Conservation (phyloP, 1,139 yeast genomes). For the Yamadazyma aaseri region DNA sequence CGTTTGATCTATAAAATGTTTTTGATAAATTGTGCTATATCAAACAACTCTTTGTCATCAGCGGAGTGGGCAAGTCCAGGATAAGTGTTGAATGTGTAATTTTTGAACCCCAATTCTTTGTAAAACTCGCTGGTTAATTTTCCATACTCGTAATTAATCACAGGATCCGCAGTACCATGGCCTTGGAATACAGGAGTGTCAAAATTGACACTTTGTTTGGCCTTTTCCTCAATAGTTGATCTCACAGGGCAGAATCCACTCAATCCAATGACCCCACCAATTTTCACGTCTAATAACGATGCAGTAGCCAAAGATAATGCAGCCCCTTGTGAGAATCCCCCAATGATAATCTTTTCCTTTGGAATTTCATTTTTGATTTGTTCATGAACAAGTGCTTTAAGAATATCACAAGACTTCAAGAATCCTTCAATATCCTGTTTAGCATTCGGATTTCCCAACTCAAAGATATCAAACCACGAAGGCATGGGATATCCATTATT, state of each 20-base stretch:
- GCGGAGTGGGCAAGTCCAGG: slow-evolving; percentile 68
- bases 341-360: slow-evolving; percentile 71
- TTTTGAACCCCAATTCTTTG: slow-evolving; percentile 48
- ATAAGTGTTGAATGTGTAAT: slow-evolving; percentile 59
- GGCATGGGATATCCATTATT: slow-evolving; percentile 73
- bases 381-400: slow-evolving; percentile 57
- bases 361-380: slow-evolving; percentile 62
- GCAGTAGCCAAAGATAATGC: slow-evolving; percentile 65
- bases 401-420: slow-evolving; percentile 50
- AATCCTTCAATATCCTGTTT: slow-evolving; percentile 67
- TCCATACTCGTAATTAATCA: slow-evolving; percentile 55
- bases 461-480: slow-evolving; percentile 82
- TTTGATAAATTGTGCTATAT: slow-evolving; percentile 29
- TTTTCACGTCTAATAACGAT: slow-evolving; percentile 49
- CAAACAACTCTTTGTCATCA: slow-evolving; percentile 62
- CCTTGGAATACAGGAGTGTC: slow-evolving; percentile 83
- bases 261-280: slow-evolving; percentile 77
- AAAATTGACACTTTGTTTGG: slow-evolving; percentile 36
- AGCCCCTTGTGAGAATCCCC: slow-evolving; percentile 96
- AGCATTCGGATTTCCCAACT: slow-evolving; percentile 48
- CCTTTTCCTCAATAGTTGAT: slow-evolving; percentile 33
- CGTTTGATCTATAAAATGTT: slow-evolving; percentile 1
- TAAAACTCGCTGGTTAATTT: slow-evolving; percentile 46
- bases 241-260: slow-evolving; percentile 75
- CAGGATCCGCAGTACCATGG: slow-evolving; percentile 79